Evolutionary conservation across 2,329 filamentous ascomycete genomes (phyloP), one percentile per base, ranked within the genome.

Genomic region (Capronia americana): DNA sequence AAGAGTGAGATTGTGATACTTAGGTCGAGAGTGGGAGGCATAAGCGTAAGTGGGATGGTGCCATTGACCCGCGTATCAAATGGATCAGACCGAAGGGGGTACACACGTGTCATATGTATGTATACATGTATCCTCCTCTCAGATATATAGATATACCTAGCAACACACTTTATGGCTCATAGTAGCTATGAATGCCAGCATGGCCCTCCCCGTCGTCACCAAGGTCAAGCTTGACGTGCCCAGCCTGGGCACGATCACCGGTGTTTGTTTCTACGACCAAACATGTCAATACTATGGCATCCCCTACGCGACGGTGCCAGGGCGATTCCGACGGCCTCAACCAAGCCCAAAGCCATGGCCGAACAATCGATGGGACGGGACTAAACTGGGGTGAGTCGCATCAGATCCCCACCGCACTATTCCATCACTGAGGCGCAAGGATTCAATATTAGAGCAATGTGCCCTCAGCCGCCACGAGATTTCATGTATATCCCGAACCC

Each of bases 251-350:
- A 10, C 4, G 14, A 28, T 60, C 20, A 60, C 38, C 12, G 57
- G 57, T 17, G 12, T 48, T 23, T 62, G 50, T 30, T 55, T 54
- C 34, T 20, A 54, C 12, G 28, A 44, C 17, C 30, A 38, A 20
- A 34, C 46, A 38, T 55, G 48, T 30, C 59, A 55, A 62, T 55
- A 44, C 34, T 41, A 41, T 30, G 59, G 48, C 17, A 44, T 62
- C n/a, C 59, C 48, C n/a, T 55, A 62, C 20, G 59, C 38, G 20
- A 60, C 38, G 20, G 57, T 60, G n/a, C 57, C 57, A 23, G 57
- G 57, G 20, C 57, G 57, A 20, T 60, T 60, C 30, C 23, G 57
- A 30, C 38, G 57, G 28, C 44, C 57, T 8, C 38, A 60, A 44
- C 57, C 57, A 24, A 23, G 34, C 14, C 24, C 23, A 34, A 50